Evolutionary conservation across 495 filamentous ascomycete genomes (phyloP), one percentile per base, ranked within the genome.

Genomic region (Polyplosphaeria fusca): DNA sequence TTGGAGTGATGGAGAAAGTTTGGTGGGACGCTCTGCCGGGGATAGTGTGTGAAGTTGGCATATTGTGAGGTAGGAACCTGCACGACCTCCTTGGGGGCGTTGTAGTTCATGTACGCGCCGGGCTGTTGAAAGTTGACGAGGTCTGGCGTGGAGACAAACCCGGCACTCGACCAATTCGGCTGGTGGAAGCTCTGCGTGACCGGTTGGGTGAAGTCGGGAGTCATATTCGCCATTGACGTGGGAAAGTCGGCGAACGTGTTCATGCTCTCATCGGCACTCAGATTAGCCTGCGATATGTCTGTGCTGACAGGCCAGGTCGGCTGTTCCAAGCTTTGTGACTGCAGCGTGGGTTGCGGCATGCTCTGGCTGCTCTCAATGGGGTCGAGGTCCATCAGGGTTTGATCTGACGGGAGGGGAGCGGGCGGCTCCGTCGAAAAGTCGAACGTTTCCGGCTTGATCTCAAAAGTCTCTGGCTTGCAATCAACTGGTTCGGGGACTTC

Each of bases 161-260:
- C 59, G 20, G 52, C 45, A 20, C 52, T 46, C 16, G 59, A 35
- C 59, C 59, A 62, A 41, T 38, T 52, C 14, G 52, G 40, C 47
- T 62, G 56, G 16, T 60, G 59, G 40, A 46, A 62, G 12, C 59
- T 45, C n/a, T 62, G 52, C 5, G 52, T 44, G 3, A 62, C 52
- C 1, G 59, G 40, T 20, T 56, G 52, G 1, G 51, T 20, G 39
- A 51, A 62, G 41, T 51, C 47, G 5, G 35, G 39, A 7, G 59
- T 18, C 46, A 57, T 46, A 14, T 22, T 45, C 3, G 26, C 28
- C 52, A 62, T 62, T 19, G n/a, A 52, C 3, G 59, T 25, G 30
- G 20, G 25, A 25, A 51, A 57, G 24, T 38, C 46, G 7, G 45
- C 40, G 22, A 61, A 61, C 14, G 58, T 39, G 27, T 41, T 45